phyloP scores from a whole-genome alignment of 129 eudicot species.

The Saussurea involucrata region DNA sequence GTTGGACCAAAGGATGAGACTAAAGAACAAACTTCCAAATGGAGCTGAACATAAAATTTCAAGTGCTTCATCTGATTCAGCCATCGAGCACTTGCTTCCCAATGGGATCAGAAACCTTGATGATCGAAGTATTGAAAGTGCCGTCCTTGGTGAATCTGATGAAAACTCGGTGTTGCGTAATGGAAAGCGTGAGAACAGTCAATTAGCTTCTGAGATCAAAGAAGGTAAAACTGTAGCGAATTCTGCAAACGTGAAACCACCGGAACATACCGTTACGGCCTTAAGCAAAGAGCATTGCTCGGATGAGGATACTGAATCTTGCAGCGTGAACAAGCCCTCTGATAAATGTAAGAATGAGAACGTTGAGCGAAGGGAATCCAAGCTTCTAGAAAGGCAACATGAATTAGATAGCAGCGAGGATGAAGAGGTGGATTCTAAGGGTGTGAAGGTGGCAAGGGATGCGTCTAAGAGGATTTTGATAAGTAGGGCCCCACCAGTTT shows the following conservation, averaged over 20 bases:
- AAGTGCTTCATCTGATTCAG: constrained; percentile 19
- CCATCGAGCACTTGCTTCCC: constrained; percentile 7
- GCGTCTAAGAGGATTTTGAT: constrained; percentile 82
- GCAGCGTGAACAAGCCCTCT: constrained; percentile 8
- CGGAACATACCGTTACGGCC: background rate
- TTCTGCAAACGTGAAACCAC: constrained; percentile 1
- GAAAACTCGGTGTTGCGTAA: constrained; percentile 21
- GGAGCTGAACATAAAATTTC: constrained; percentile 23
- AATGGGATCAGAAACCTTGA: constrained; percentile 3
- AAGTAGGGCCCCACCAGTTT: constrained; percentile 60
- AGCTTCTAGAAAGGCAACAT: constrained; percentile 1
- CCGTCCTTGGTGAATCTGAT: constrained; percentile 15
- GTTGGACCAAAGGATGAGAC: constrained; percentile 32
- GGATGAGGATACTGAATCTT: constrained; percentile 26
- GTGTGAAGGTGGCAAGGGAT: constrained; percentile 77
- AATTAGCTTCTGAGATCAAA: constrained; percentile 1
- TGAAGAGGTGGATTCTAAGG: constrained; percentile 42
- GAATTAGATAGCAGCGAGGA: constrained; percentile 48
- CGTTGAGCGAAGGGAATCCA: constrained; percentile 1
- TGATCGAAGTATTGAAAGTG: constrained; percentile 28
- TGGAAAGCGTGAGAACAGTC: constrained; percentile 20
- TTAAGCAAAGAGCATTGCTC: background rate
- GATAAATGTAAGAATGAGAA: constrained; percentile 22
- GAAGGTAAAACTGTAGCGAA: constrained; percentile 9
- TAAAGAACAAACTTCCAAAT: constrained; percentile 24